Percentiles rank a stretch among this genome's conserved stretches.
phyloP scores from a whole-genome alignment of 495 filamentous ascomycete species.

The Podospora bellae-mahoneyi region DNA sequence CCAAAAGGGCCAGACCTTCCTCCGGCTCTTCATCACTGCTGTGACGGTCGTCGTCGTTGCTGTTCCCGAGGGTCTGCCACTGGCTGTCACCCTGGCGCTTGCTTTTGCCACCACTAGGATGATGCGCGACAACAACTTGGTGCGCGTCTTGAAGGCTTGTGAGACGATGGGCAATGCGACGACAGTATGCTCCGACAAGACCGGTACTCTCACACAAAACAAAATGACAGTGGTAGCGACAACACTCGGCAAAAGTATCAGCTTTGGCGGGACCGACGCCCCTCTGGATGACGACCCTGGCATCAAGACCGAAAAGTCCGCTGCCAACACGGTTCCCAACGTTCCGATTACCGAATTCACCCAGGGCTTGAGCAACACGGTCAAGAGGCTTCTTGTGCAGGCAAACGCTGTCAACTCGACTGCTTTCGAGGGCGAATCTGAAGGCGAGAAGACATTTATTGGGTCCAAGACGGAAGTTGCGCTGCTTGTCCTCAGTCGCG shows the following conservation, averaged over 20 bases:
- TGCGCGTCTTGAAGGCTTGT: conserved; percentile 84
- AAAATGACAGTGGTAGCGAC: conserved; percentile 86
- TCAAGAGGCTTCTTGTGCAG: conserved; percentile 63
- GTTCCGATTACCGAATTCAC: conserved; percentile 31
- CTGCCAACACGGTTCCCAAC: conserved; percentile 41
- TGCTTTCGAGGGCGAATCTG: conserved; percentile 78
- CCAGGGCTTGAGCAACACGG: conserved; percentile 50
- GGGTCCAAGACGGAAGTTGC: conserved; percentile 92
- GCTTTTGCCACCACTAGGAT: conserved; percentile 94
- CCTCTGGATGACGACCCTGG: conserved; percentile 27
- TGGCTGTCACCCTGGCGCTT: conserved; percentile 92
- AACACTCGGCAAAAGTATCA: conserved; percentile 63
- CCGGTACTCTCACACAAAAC: conserved; percentile 90
- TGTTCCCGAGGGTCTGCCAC: conserved; percentile 89
- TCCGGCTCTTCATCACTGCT: conserved; percentile 91
- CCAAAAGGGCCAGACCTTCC: conserved; percentile 81
- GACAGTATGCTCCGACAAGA: conserved; percentile 95
- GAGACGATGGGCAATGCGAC: conserved; percentile 98
- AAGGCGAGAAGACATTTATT: conserved; percentile 71
- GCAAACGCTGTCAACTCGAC: conserved; percentile 85
- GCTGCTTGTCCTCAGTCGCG: conserved; percentile 67
- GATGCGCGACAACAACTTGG: conserved; percentile 93
- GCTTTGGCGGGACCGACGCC: conserved; percentile 54
- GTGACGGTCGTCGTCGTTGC: conserved; percentile 97
- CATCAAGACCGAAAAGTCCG: conserved; percentile 9